Conservation (phyloP, 345 rosid genomes). For the Dipteronia dyeriana region DNA sequence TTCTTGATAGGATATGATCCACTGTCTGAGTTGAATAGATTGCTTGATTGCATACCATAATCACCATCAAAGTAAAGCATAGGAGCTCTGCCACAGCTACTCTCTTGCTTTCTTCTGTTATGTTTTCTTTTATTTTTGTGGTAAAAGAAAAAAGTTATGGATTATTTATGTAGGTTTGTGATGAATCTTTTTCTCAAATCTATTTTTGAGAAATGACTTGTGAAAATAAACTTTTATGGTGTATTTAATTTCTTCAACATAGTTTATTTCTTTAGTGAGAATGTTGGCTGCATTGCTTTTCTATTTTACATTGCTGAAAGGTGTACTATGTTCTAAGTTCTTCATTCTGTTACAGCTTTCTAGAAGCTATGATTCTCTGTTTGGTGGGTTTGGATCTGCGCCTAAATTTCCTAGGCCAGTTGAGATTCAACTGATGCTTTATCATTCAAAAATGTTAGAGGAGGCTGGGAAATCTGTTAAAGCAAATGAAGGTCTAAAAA, state of each 20-base stretch:
- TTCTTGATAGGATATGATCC: background rate
- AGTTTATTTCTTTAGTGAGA: background rate
- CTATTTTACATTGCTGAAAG: background rate
- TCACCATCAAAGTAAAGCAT: background rate
- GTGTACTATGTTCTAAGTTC: constrained; percentile 1
- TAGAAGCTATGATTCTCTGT: constrained; percentile 61
- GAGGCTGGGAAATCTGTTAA: constrained; percentile 49
- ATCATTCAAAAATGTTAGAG: constrained; percentile 65
- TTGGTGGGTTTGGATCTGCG: constrained; percentile 92
- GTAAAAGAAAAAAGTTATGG: background rate
- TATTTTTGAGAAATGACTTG: background rate
- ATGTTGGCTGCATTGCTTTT: background rate
- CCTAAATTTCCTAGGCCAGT: constrained; percentile 99
- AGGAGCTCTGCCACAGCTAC: background rate
- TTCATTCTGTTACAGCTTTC: constrained; percentile 62
- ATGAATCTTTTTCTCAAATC: too few relatives aligned
- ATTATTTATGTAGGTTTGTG: background rate
- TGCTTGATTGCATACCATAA: background rate
- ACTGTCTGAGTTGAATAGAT: constrained; percentile 10
- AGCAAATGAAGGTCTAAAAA: constrained; percentile 46
- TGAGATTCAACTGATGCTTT: constrained; percentile 89
- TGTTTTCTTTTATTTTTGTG: background rate
- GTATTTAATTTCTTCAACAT: background rate
- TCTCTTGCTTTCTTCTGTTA: background rate
- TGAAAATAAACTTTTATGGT: background rate